A percentile compares a stretch with the other conserved stretches of the same genome.
These are phyloP conservation scores for Phylloporus arenicola DNA, from an alignment of 768 basidiomycete genomes.

Conservation along the genomic window DNA sequence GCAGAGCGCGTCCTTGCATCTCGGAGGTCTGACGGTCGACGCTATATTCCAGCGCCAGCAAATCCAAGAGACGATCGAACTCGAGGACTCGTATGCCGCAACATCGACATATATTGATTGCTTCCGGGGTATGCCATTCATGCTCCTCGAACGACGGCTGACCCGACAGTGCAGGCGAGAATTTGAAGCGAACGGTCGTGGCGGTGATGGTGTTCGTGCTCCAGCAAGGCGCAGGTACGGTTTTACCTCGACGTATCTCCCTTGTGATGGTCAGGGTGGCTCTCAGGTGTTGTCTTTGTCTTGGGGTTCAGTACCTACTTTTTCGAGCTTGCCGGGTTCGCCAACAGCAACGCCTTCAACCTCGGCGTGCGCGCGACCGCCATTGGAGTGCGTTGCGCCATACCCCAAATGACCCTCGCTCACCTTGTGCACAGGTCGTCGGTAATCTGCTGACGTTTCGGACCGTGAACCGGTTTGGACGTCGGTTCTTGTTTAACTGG, in stretches of 20 bases:
- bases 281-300: constrained; percentile 23
- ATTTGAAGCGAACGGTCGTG: constrained; percentile 22
- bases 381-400: constrained; percentile 17
- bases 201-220: constrained; percentile 31
- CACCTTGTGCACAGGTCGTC: too few relatives aligned
- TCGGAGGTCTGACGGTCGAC: too few relatives aligned
- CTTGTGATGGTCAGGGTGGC: neutral
- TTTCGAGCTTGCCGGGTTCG: constrained; percentile 33
- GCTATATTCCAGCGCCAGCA: too few relatives aligned
- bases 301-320: too few relatives aligned
- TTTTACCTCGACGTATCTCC: too few relatives aligned
- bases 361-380: constrained; percentile 27
- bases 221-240: constrained; percentile 22
- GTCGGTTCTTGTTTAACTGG: constrained; percentile 26
- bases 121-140: constrained; percentile 21
- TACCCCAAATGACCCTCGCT: too few relatives aligned
- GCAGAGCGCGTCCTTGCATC: too few relatives aligned
- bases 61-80: too few relatives aligned
- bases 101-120: constrained; percentile 30
- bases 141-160: neutral
- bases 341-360: constrained; percentile 26
- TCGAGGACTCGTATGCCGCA: too few relatives aligned
- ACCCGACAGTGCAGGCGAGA: too few relatives aligned
- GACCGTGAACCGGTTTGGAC: too few relatives aligned
- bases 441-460: too few relatives aligned